phyloP scores from a whole-genome alignment of 495 filamentous ascomycete genomes.

The Rhypophila decipiens region DNA sequence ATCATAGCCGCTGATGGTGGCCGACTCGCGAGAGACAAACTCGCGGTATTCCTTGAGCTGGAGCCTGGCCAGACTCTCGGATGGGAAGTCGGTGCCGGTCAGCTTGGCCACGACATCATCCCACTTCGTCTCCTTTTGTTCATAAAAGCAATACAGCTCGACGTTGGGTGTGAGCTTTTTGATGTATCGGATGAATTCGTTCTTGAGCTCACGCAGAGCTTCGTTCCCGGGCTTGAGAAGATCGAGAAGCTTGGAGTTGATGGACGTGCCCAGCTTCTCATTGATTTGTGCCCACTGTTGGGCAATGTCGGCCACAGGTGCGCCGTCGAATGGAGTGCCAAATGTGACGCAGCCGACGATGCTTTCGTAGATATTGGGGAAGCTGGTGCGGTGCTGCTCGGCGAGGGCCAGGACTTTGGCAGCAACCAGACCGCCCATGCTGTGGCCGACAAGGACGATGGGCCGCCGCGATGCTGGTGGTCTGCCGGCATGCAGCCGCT shows the following conservation, averaged over 20 bases:
- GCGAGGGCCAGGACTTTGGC: constrained; percentile 23
- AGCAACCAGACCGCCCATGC: constrained; percentile 59
- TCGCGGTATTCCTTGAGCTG: background rate
- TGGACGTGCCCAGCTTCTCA: constrained; percentile 18
- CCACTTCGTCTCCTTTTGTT: background rate
- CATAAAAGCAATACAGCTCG: background rate
- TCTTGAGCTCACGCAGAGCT: constrained; percentile 22
- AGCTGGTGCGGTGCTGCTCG: constrained; percentile 21
- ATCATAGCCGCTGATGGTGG: background rate
- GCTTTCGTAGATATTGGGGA: constrained; percentile 28
- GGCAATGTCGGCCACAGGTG: constrained; percentile 20
- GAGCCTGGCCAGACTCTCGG: too few relatives aligned
- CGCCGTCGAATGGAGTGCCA: constrained; percentile 31
- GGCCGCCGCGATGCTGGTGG: constrained; percentile 5
- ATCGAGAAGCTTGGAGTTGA: constrained; percentile 25
- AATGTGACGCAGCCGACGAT: constrained; percentile 30
- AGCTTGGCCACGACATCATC: too few relatives aligned
- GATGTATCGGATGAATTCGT: background rate
- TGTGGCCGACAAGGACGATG: constrained; percentile 43
- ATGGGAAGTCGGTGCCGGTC: too few relatives aligned
- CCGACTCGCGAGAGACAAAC: background rate
- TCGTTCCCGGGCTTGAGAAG: constrained; percentile 27
- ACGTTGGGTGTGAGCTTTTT: background rate
- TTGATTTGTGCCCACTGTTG: constrained; percentile 23
- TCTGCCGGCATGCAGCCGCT: constrained; percentile 2